Percentiles rank a stretch among this genome's conserved stretches.
Evolutionary conservation across 495 filamentous ascomycete species (phyloP).

Genomic region (Hypoxylon intermedium): DNA sequence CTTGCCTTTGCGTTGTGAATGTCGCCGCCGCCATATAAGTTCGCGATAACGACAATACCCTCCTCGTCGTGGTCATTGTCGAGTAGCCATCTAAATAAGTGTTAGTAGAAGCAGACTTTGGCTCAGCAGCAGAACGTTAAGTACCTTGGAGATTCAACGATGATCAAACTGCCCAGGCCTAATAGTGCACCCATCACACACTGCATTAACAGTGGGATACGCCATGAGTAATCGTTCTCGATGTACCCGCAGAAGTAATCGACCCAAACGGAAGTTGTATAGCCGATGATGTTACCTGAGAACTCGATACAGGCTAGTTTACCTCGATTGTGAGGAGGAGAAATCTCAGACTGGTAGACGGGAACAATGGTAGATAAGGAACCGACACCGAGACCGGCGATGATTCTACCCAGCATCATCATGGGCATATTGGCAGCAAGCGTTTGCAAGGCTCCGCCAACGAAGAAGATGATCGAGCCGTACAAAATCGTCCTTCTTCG

Average conservation of each 20-base stretch:
- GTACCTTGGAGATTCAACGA: slow-evolving; percentile 97
- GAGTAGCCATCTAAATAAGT: slow-evolving; percentile 77
- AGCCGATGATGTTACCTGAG: slow-evolving; percentile 93
- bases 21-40: slow-evolving; percentile 94
- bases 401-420: slow-evolving; percentile 90
- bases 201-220: slow-evolving; percentile 88
- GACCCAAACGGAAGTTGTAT: slow-evolving; percentile 96
- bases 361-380: slow-evolving; percentile 96
- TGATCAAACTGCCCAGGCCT: slow-evolving; percentile 83
- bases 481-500: slow-evolving; percentile 91
- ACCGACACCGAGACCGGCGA: slow-evolving; percentile 93
- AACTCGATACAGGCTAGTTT: slow-evolving; percentile 98
- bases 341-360: slow-evolving; percentile 97
- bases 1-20: slow-evolving; percentile 89
- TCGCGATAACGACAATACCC: slow-evolving; percentile 96
- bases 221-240: slow-evolving; percentile 84
- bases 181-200: slow-evolving; percentile 90
- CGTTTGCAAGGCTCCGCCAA: slow-evolving; percentile 86
- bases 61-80: slow-evolving; percentile 99
- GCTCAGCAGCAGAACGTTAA: slow-evolving; percentile 35
- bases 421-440: slow-evolving; percentile 82
- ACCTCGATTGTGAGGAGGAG: slow-evolving; percentile 92
- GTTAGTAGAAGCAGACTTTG: slow-evolving; percentile 24
- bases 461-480: slow-evolving; percentile 88
- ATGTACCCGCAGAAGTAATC: slow-evolving; percentile 98